Conservation (phyloP, 2,329 filamentous ascomycete species). For the Ciborinia camelliae region DNA sequence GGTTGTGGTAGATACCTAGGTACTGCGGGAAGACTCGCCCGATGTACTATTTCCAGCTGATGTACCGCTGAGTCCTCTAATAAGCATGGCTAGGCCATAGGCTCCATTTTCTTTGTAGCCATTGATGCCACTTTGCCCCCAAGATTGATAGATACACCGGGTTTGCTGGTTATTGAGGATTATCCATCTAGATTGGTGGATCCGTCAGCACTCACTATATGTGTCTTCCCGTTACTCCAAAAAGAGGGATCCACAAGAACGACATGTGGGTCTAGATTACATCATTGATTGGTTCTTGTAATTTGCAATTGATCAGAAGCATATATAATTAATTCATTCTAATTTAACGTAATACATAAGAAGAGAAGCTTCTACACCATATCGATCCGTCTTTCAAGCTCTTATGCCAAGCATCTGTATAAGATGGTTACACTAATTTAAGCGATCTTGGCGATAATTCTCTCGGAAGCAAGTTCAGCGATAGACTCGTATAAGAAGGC, state of each 20-base stretch:
- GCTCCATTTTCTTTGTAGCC: slow-evolving; percentile 11
- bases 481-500: background rate
- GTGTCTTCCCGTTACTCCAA: too few species aligned
- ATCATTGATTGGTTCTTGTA: too few species aligned
- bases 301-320: too few species aligned
- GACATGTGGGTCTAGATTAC: too few species aligned
- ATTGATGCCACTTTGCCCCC: slow-evolving; percentile 12
- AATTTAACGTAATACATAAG: background rate
- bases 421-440: background rate
- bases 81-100: background rate
- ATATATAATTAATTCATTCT: background rate
- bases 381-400: background rate
- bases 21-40: too few species aligned
- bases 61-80: slow-evolving; percentile 11
- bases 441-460: background rate
- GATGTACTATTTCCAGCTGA: slow-evolving; percentile 1
- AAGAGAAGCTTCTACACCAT: background rate
- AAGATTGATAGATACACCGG: slow-evolving; percentile 6
- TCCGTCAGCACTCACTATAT: slow-evolving; percentile 3
- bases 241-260: too few species aligned
- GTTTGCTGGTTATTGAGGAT: slow-evolving; percentile 4
- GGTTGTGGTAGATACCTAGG: too few species aligned
- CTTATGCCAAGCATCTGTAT: background rate
- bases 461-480: background rate
- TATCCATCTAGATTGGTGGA: slow-evolving; percentile 8